These are phyloP conservation scores for Ceratobasidium sp. DNA, from an alignment of 1,284 basidiomycete genomes.

Conservation along the genomic window DNA sequence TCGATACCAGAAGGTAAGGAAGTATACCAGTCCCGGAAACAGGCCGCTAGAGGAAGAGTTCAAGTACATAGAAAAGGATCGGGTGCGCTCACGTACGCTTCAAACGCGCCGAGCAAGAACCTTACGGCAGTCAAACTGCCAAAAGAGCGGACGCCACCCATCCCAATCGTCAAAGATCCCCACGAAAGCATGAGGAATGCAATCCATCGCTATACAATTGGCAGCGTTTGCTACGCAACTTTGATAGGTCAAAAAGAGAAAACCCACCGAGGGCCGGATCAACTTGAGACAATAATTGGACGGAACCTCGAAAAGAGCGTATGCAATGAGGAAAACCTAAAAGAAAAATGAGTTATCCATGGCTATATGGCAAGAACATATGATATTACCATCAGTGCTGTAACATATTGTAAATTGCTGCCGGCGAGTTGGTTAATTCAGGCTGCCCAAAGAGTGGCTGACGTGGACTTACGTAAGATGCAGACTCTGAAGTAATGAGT, in stretches of 20 bases:
- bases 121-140: conserved; percentile 31
- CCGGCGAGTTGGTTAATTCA: not conserved
- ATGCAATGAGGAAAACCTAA: conserved; percentile 34
- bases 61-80: not conserved
- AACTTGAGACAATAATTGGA: conserved; percentile 43
- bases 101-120: conserved; percentile 31
- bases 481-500: conserved; percentile 28
- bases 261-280: conserved; percentile 33
- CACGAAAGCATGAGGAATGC: conserved; percentile 38
- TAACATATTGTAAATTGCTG: conserved; percentile 34
- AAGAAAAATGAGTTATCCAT: not conserved
- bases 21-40: conserved; percentile 50
- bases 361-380: no score
- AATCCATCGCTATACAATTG: conserved; percentile 20
- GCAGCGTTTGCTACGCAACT: no score
- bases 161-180: conserved; percentile 20
- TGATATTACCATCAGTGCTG: conserved; percentile 10
- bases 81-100: conserved; percentile 11
- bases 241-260: not conserved
- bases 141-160: conserved; percentile 32
- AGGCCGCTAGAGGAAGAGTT: not conserved
- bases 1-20: conserved; percentile 61
- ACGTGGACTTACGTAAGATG: not conserved
- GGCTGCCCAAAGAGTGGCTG: no score
- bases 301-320: conserved; percentile 34